Conservation (phyloP, 1,284 basidiomycete genomes). For the Melanopsichium pennsylvanicum region DNA sequence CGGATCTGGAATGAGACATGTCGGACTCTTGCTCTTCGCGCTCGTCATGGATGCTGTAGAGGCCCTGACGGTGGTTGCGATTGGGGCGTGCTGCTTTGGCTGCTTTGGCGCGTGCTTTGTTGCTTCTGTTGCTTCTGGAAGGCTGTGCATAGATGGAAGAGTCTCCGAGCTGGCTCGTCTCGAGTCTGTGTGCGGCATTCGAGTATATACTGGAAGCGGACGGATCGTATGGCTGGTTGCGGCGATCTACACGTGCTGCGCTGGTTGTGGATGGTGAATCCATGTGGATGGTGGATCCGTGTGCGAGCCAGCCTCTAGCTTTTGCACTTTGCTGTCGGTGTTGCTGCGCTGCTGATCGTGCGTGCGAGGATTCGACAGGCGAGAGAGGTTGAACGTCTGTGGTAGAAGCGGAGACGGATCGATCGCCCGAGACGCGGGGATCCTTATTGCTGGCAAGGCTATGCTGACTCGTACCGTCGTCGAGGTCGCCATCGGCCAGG, state of each 20-base stretch:
- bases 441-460: constrained; percentile 33
- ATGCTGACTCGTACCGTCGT: constrained; percentile 31
- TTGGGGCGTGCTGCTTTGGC: constrained; percentile 3
- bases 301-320: constrained; percentile 40
- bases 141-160: constrained; percentile 25
- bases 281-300: constrained; percentile 37
- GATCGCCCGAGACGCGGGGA: constrained; percentile 11
- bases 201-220: constrained; percentile 23
- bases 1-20: constrained; percentile 34
- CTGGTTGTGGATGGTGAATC: background rate
- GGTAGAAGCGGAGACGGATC: constrained; percentile 5
- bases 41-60: constrained; percentile 43
- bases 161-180: constrained; percentile 12
- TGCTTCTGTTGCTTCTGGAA: constrained; percentile 4
- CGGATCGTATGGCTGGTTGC: constrained; percentile 1
- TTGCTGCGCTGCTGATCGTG: constrained; percentile 11
- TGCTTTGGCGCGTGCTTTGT: constrained; percentile 20
- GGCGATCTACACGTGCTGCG: background rate
- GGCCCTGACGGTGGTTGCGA: constrained; percentile 15
- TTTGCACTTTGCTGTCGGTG: too few relatives aligned
- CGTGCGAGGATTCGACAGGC: background rate
- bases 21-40: constrained; percentile 20
- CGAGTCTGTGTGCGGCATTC: background rate
- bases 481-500: constrained; percentile 47
- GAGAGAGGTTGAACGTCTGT: background rate